A percentile compares a stretch with the other conserved stretches of the same genome.
Conservation (phyloP, 441 rosid species). For the Macaranga tanarius region DNA sequence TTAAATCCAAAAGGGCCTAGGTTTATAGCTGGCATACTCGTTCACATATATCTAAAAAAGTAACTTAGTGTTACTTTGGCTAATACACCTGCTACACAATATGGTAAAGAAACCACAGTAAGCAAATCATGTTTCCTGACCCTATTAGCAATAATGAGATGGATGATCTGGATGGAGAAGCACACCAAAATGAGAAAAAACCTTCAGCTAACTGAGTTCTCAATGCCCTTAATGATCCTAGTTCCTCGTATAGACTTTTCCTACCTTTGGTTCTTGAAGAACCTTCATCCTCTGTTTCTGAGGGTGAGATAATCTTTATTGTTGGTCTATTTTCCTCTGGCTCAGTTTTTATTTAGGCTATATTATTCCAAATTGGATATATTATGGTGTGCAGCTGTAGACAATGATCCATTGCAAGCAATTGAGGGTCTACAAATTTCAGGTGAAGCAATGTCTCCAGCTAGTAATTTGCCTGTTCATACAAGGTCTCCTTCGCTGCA, state of each 20-base stretch:
- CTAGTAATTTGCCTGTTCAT: too few species aligned
- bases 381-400: conserved; percentile 60
- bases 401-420: conserved; percentile 91
- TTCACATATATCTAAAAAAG: too few species aligned
- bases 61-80: conserved; percentile 40
- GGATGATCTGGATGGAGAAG: conserved; percentile 64
- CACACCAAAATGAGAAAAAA: conserved; percentile 54
- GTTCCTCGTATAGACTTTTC: conserved; percentile 66
- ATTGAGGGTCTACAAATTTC: conserved; percentile 89
- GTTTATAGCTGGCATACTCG: too few species aligned
- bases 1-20: too few species aligned
- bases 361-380: conserved; percentile 21
- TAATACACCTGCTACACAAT: conserved; percentile 37
- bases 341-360: conserved; percentile 9
- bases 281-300: conserved; percentile 83
- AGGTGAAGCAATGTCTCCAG: conserved; percentile 95
- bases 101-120: conserved; percentile 49
- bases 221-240: conserved; percentile 57
- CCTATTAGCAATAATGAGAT: conserved; percentile 70
- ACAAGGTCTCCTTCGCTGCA: too few species aligned
- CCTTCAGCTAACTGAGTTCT: conserved; percentile 51
- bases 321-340: background rate
- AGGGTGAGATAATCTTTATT: conserved; percentile 47
- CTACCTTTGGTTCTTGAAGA: conserved; percentile 91
- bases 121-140: conserved; percentile 78